Conservation (phyloP, 2,329 filamentous ascomycete genomes). For the Sphaerostilbella broomeana region DNA sequence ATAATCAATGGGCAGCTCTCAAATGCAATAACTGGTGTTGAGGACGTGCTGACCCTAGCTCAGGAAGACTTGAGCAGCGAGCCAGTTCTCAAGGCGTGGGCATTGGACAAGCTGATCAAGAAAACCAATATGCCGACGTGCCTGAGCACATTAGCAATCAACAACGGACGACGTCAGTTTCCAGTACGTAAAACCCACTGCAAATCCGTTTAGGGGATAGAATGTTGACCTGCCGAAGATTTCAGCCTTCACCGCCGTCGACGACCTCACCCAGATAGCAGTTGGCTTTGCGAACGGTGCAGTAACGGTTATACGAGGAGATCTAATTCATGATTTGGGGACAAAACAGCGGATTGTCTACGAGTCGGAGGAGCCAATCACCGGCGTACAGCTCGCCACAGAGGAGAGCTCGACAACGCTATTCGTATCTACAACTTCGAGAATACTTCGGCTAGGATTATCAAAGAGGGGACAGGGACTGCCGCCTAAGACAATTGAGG, state of each 20-base stretch:
- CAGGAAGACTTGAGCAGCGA: constrained; percentile 82
- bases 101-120: constrained; percentile 86
- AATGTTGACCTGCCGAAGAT: constrained; percentile 42
- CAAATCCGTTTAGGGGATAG: neutral
- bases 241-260: constrained; percentile 79
- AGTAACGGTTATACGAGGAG: constrained; percentile 87
- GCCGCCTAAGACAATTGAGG: constrained; percentile 80
- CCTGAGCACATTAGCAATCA: constrained; percentile 75
- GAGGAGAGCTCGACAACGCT: constrained; percentile 63
- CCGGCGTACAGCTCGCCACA: constrained; percentile 71
- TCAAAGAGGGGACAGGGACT: constrained; percentile 85
- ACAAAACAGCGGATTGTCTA: constrained; percentile 91
- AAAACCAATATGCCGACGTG: constrained; percentile 87
- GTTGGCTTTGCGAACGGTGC: constrained; percentile 94
- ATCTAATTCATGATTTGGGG: constrained; percentile 90
- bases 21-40: neutral
- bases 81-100: constrained; percentile 94
- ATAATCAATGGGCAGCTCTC: neutral
- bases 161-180: constrained; percentile 87
- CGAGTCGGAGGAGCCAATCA: constrained; percentile 94
- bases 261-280: constrained; percentile 85
- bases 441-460: constrained; percentile 80
- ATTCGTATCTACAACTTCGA: constrained; percentile 85
- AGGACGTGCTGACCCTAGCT: neutral
- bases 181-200: constrained; percentile 50